Conservation (phyloP, 2,329 filamentous ascomycete species). For the Phialemonium atrogriseum region DNA sequence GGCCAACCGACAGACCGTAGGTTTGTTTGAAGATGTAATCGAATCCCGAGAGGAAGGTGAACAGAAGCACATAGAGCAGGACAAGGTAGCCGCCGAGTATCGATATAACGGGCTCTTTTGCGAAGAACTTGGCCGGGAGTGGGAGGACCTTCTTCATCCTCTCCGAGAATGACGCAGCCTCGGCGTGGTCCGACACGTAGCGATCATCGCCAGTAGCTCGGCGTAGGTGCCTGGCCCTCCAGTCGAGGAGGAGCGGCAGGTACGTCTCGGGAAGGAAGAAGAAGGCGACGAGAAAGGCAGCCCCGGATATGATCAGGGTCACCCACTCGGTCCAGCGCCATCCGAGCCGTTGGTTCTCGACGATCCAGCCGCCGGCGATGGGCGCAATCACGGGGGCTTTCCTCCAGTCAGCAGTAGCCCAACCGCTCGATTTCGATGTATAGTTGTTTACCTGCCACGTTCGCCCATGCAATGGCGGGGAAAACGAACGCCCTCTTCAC, state of each 20-base stretch:
- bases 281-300: conserved; percentile 24
- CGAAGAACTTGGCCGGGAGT: conserved; percentile 32
- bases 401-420: conserved; percentile 1
- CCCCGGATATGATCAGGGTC: conserved; percentile 25
- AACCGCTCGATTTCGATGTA: background rate
- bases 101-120: conserved; percentile 37
- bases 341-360: conserved; percentile 21
- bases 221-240: conserved; percentile 33
- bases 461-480: conserved; percentile 38
- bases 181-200: conserved; percentile 36
- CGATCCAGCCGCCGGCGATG: conserved; percentile 35
- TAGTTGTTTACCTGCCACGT: conserved; percentile 22
- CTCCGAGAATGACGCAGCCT: conserved; percentile 25
- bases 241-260: conserved; percentile 32
- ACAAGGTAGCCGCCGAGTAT: conserved; percentile 36
- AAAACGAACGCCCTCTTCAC: conserved; percentile 40
- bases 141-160: conserved; percentile 27
- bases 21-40: conserved; percentile 41
- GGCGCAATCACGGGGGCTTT: conserved; percentile 30
- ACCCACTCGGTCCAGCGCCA: conserved; percentile 42
- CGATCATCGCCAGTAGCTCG: conserved; percentile 32
- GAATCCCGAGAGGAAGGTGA: conserved; percentile 40
- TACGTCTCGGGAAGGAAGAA: conserved; percentile 43
- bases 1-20: conserved; percentile 33
- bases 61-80: conserved; percentile 35